These are phyloP conservation scores for Claviceps quebecensis DNA, from an alignment of 2,329 filamentous ascomycete species.

Conservation along the genomic window DNA sequence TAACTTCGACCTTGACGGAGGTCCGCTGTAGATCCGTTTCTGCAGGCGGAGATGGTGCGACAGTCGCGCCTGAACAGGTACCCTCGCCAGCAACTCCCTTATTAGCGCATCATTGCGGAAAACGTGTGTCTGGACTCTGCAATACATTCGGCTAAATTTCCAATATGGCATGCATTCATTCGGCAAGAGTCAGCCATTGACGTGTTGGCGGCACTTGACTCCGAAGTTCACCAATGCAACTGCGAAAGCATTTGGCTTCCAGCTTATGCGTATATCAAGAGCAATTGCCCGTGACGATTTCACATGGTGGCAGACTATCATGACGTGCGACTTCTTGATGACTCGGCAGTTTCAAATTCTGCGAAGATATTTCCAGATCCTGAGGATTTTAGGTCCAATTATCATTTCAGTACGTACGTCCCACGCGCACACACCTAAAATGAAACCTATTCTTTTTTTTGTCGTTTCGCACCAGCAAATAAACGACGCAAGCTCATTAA, in stretches of 20 bases:
- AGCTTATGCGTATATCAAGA: background rate
- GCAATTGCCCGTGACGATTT: background rate
- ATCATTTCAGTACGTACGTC: too few species aligned
- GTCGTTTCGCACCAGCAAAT: background rate
- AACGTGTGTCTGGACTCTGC: background rate
- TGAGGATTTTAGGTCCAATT: too few species aligned
- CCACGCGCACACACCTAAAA: background rate
- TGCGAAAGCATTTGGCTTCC: background rate
- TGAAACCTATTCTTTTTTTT: background rate
- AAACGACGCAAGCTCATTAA: background rate
- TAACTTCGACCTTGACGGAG: background rate
- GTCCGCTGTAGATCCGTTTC: slow-evolving; percentile 2
- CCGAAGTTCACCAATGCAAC: background rate
- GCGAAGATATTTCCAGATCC: background rate
- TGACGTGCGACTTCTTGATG: background rate
- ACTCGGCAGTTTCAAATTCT: background rate
- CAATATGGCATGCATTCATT: background rate
- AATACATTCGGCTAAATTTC: background rate
- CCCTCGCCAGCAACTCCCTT: background rate
- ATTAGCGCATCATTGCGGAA: background rate
- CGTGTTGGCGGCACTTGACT: background rate
- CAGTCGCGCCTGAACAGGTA: background rate
- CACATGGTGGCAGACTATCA: background rate
- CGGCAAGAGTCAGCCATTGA: background rate
- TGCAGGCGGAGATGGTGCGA: slow-evolving; percentile 3